Conservation (phyloP, 1,284 basidiomycete species). For the Cystobasidiaceae sp. region DNA sequence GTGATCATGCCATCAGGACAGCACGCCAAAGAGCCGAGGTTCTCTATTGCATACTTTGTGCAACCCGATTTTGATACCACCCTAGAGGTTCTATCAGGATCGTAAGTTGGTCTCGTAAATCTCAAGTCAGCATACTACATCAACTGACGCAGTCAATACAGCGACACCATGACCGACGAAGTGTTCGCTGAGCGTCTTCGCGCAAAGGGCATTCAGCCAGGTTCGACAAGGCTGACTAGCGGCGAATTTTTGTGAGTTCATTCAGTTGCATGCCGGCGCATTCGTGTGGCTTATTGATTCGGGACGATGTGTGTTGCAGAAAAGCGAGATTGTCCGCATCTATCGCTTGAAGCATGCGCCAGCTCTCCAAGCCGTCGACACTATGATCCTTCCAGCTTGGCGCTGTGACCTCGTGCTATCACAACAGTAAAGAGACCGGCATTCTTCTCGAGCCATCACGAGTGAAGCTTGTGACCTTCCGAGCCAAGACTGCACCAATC, state of each 20-base stretch:
- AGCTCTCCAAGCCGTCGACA: too few species aligned
- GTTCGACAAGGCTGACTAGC: conserved; percentile 4
- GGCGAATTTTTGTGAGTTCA: conserved; percentile 17
- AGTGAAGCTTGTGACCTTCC: too few species aligned
- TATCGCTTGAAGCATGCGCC: neutral
- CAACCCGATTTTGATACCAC: conserved; percentile 13
- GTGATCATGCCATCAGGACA: conserved; percentile 18
- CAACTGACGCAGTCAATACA: neutral
- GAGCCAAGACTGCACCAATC: too few species aligned
- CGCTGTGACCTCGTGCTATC: too few species aligned
- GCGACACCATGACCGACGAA: conserved; percentile 2
- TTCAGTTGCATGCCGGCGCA: too few species aligned
- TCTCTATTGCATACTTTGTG: conserved; percentile 21
- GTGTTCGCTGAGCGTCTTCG: conserved; percentile 8
- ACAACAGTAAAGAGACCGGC: too few species aligned
- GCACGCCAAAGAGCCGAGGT: neutral
- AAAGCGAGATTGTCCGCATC: conserved; percentile 22
- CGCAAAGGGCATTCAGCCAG: conserved; percentile 16
- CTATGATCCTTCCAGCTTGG: too few species aligned
- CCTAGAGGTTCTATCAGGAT: conserved; percentile 3
- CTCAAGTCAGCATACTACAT: neutral
- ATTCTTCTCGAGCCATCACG: too few species aligned
- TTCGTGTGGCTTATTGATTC: neutral
- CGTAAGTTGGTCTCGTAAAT: neutral
- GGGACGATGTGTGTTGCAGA: neutral